These are phyloP conservation scores for Tremella yokohamensis DNA, from an alignment of 768 basidiomycete species.

Conservation along the genomic window DNA sequence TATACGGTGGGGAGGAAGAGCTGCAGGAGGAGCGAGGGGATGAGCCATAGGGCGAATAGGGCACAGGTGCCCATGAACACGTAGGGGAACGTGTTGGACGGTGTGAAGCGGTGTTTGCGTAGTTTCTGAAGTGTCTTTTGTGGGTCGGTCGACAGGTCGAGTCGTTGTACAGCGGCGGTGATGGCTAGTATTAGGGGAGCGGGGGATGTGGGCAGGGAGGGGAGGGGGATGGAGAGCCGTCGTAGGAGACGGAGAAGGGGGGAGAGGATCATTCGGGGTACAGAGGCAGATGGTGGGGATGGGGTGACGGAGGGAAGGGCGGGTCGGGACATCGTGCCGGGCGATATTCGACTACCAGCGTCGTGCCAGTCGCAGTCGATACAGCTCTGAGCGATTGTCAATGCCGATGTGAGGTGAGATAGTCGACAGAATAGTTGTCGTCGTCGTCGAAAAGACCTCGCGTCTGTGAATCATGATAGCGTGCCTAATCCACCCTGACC, in stretches of 20 bases:
- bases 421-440: too few relatives aligned
- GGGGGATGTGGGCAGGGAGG: slow-evolving; percentile 30
- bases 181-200: slow-evolving; percentile 35
- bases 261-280: slow-evolving; percentile 31
- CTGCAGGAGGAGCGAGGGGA: slow-evolving; percentile 56
- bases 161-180: slow-evolving; percentile 36
- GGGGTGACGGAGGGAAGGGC: too few relatives aligned
- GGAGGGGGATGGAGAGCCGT: slow-evolving; percentile 27
- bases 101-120: slow-evolving; percentile 37
- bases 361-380: too few relatives aligned
- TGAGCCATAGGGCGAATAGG: slow-evolving; percentile 83
- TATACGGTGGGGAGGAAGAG: slow-evolving; percentile 73
- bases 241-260: slow-evolving; percentile 32
- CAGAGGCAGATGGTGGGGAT: slow-evolving; percentile 9
- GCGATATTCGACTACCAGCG: too few relatives aligned
- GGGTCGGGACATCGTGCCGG: too few relatives aligned
- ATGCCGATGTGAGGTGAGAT: too few relatives aligned
- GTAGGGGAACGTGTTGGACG: slow-evolving; percentile 59
- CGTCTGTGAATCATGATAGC: too few relatives aligned
- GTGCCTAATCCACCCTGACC: not conserved
- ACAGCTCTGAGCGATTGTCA: too few relatives aligned
- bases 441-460: too few relatives aligned
- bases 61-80: slow-evolving; percentile 79
- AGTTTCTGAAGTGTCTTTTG: slow-evolving; percentile 35
- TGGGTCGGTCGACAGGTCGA: slow-evolving; percentile 43